Evolutionary conservation across 768 basidiomycete genomes (phyloP).

Genomic region (Rhizopogon rudus): DNA sequence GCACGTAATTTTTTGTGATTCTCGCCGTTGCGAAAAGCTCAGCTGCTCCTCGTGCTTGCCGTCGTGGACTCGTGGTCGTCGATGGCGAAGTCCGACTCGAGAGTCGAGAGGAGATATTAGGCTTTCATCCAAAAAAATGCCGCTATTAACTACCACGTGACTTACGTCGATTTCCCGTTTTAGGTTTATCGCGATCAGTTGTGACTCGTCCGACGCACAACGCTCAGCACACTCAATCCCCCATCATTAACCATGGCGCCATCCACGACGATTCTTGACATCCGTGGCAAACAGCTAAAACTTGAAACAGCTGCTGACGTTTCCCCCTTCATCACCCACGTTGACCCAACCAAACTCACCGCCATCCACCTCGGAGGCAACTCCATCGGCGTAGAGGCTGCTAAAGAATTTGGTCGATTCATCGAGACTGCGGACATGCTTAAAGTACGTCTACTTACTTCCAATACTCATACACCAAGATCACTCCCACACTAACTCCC

Average conservation of each 20-base stretch:
- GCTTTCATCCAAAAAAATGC: background rate
- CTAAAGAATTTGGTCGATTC: constrained; percentile 76
- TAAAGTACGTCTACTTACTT: constrained; percentile 48
- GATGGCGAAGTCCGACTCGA: background rate
- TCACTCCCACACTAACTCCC: constrained; percentile 2
- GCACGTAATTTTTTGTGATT: background rate
- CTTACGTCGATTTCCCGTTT: constrained; percentile 7
- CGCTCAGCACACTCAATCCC: background rate
- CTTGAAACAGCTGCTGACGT: constrained; percentile 74
- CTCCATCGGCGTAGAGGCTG: constrained; percentile 89
- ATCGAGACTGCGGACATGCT: constrained; percentile 61
- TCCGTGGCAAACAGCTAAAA: constrained; percentile 47
- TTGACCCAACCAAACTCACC: constrained; percentile 65
- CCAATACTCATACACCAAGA: background rate
- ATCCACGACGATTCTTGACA: constrained; percentile 18
- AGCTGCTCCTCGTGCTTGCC: background rate
- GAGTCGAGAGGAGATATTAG: background rate
- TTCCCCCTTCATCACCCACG: constrained; percentile 60
- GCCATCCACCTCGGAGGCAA: constrained; percentile 95
- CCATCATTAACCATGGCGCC: constrained; percentile 12
- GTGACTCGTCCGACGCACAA: background rate
- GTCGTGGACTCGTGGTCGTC: background rate
- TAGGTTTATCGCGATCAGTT: constrained; percentile 9
- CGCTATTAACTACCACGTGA: constrained; percentile 16
- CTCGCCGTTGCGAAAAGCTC: constrained; percentile 7